Base-by-base conservation (phyloP, 2,329 filamentous ascomycete genomes). In the Neoscytalidium dimidiatum region DNA sequence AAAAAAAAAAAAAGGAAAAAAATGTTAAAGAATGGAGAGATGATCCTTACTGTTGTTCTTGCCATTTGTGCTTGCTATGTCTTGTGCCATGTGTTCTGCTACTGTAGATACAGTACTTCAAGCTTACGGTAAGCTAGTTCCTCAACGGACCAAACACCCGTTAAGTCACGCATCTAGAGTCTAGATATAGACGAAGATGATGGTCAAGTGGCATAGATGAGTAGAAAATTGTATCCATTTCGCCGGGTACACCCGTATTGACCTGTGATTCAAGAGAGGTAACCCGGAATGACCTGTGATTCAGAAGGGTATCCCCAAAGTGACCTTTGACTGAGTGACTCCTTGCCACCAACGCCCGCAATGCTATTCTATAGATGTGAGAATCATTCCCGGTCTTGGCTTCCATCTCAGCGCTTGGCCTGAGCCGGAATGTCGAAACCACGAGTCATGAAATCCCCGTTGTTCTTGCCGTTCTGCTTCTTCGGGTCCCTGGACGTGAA, bases 401-500 rank as follows among this genome's bases (percentile, higher is more conserved):
- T 6, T 28, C 17, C 29, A 13, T 11, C 7, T 31, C 41, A 65
- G 11, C 63, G 43, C n/a, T 44, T 65, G 17, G 63, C 46, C 11
- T 65, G 29, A 4, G 63, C 43, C 2, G 71, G 71, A 53, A 80
- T 77, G 51, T 76, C 78, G 56, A 79, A 84, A 0, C 82, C 82
- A 66, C 82, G 73, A 38, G 78, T 81, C 81, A 84, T 83, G 65
- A 83, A 84, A 68, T 83, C 82, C n/a, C n/a, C n/a, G 38, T 71
- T 75, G 65, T 76, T 82, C 69, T 81, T 82, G 29, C 70, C 64
- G 23, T 66, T 68, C 6, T 75, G 71, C 66, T 75, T 76, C 19
- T 67, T 72, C 58, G 73, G 70, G 48, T 78, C 75, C 21, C 74
- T 74, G 11, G 74, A 76, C 2, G 76, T 79, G 69, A 83, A 84